These are phyloP conservation scores for Phytopythium oedochilum DNA, from an alignment of 352 stramenopile genomes.

Conservation along the genomic window DNA sequence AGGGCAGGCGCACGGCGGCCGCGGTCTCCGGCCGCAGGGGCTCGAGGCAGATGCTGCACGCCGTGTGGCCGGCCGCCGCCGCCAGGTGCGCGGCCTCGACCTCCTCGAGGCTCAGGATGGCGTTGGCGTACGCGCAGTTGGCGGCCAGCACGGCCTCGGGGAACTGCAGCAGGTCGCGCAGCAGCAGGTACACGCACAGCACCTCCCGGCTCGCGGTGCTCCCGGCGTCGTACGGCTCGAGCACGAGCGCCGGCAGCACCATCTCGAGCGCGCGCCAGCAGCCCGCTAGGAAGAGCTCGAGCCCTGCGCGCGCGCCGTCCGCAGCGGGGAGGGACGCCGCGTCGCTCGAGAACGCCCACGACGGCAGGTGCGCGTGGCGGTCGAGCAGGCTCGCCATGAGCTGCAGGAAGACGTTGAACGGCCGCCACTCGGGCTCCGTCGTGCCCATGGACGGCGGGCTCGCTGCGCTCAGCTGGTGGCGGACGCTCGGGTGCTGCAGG, in stretches of 20 bases:
- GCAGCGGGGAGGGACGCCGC: slow-evolving; percentile 25
- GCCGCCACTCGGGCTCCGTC: slow-evolving; percentile 32
- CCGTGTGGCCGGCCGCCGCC: slow-evolving; percentile 22
- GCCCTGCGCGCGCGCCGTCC: slow-evolving; percentile 21
- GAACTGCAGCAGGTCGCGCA: slow-evolving; percentile 51
- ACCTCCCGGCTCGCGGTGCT: slow-evolving; percentile 23
- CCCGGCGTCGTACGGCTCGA: slow-evolving; percentile 32
- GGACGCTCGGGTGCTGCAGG: slow-evolving; percentile 27
- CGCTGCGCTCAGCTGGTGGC: slow-evolving; percentile 13
- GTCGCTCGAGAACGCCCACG: slow-evolving; percentile 35
- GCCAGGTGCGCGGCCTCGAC: slow-evolving; percentile 24
- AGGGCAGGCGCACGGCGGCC: slow-evolving; percentile 43
- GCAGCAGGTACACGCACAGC: slow-evolving; percentile 36
- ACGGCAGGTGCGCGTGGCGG: slow-evolving; percentile 31
- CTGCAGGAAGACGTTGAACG: slow-evolving; percentile 41
- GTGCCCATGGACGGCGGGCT: slow-evolving; percentile 7
- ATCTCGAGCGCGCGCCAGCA: slow-evolving; percentile 44
- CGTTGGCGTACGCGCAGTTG: slow-evolving; percentile 50
- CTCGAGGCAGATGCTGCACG: slow-evolving; percentile 63
- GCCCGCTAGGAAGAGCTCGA: slow-evolving; percentile 40
- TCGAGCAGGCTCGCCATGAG: slow-evolving; percentile 29
- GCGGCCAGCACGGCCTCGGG: slow-evolving; percentile 39
- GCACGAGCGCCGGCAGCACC: slow-evolving; percentile 38
- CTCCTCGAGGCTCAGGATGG: slow-evolving; percentile 54
- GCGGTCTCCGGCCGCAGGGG: slow-evolving; percentile 2